Evolutionary conservation across 2,329 filamentous ascomycete genomes (phyloP).

Genomic region (Fonsecaea multimorphosa): DNA sequence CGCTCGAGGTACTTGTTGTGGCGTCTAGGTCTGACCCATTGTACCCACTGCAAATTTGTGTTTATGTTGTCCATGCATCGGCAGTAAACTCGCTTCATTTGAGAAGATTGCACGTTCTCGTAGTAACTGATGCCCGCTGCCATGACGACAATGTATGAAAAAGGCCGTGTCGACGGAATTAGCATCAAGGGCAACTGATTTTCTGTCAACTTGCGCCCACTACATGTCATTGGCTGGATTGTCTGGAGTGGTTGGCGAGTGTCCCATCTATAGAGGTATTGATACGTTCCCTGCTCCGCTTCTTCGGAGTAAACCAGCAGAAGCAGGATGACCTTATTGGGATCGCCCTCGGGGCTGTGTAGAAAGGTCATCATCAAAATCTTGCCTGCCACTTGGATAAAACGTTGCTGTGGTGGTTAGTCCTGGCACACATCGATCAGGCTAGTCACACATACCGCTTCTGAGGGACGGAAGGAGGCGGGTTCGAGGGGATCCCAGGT

Average conservation of each 20-base stretch:
- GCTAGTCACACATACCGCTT: slow-evolving; percentile 51
- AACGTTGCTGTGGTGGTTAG: slow-evolving; percentile 50
- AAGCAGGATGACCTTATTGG: slow-evolving; percentile 76
- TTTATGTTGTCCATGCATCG: slow-evolving; percentile 40
- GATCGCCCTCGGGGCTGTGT: slow-evolving; percentile 69
- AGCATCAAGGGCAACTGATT: slow-evolving; percentile 69
- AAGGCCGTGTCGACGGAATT: slow-evolving; percentile 73
- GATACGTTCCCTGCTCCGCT: slow-evolving; percentile 47
- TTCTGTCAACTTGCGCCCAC: slow-evolving; percentile 43
- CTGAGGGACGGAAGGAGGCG: slow-evolving; percentile 63
- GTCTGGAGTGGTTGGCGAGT: slow-evolving; percentile 46
- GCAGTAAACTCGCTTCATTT: slow-evolving; percentile 35
- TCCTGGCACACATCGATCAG: slow-evolving; percentile 31
- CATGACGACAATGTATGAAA: slow-evolving; percentile 72
- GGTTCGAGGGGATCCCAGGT: slow-evolving; percentile 40
- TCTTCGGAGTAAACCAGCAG: slow-evolving; percentile 60
- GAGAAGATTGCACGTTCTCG: slow-evolving; percentile 47
- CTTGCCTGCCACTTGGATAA: slow-evolving; percentile 67
- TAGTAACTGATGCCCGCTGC: slow-evolving; percentile 61
- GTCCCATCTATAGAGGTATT: slow-evolving; percentile 61
- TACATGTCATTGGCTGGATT: slow-evolving; percentile 36
- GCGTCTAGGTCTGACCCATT: slow-evolving; percentile 81
- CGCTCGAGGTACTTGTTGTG: slow-evolving; percentile 65
- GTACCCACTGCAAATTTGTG: slow-evolving; percentile 65
- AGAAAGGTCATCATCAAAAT: slow-evolving; percentile 89